These are phyloP conservation scores for Suillus placidus DNA, from an alignment of 768 basidiomycete genomes.

Conservation along the genomic window DNA sequence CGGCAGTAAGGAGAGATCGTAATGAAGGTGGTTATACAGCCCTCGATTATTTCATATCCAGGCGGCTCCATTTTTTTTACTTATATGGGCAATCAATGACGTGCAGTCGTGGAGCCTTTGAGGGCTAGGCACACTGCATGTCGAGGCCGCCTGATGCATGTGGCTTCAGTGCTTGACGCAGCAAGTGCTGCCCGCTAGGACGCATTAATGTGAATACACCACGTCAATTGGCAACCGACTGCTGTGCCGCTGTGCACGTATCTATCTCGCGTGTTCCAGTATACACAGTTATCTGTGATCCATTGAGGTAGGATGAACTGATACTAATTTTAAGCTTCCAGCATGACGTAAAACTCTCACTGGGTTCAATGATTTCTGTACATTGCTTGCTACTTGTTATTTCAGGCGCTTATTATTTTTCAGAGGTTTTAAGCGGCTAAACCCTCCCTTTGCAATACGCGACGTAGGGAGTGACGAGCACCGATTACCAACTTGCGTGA, in stretches of 20 bases:
- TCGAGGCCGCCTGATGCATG: not conserved
- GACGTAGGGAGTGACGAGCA: too few relatives aligned
- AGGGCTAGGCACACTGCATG: not conserved
- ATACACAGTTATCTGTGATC: not conserved
- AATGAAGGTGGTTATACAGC: not conserved
- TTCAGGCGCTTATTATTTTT: too few relatives aligned
- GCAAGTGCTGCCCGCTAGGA: not conserved
- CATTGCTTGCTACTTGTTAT: too few relatives aligned
- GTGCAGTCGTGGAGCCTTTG: not conserved
- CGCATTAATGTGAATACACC: not conserved
- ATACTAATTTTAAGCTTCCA: not conserved
- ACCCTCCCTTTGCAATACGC: too few relatives aligned
- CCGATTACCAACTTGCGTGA: too few relatives aligned
- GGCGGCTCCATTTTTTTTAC: not conserved
- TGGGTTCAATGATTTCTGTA: not conserved
- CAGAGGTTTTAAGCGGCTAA: too few relatives aligned
- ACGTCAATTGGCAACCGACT: not conserved
- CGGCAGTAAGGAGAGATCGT: conserved; percentile 36
- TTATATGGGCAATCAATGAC: not conserved
- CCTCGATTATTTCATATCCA: not conserved
- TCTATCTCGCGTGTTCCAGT: not conserved
- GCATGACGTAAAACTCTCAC: not conserved
- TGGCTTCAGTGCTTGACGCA: not conserved
- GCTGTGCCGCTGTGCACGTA: not conserved
- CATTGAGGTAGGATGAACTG: not conserved